A percentile compares a stretch with the other conserved stretches of the same genome.
phyloP scores from a whole-genome alignment of 805 yeast species.

The Allodekkera sacchari region DNA sequence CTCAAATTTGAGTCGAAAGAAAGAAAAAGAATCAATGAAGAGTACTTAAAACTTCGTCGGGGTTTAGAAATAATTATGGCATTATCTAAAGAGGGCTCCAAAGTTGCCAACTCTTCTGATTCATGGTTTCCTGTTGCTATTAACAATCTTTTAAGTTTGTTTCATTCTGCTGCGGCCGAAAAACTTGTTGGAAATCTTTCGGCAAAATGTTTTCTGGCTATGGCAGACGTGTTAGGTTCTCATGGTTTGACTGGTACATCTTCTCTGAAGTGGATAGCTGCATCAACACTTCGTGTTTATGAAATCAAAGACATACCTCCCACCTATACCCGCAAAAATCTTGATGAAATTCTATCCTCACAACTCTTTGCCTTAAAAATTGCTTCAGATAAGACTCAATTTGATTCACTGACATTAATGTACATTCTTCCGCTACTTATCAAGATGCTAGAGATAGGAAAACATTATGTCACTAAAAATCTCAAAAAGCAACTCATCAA shows the following conservation, averaged over 20 bases:
- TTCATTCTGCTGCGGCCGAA: conserved; percentile 26
- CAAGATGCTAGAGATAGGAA: conserved; percentile 61
- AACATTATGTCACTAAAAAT: conserved; percentile 42
- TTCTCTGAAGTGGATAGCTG: conserved; percentile 49
- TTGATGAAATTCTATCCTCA: conserved; percentile 49
- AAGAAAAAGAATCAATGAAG: conserved; percentile 35
- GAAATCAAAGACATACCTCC: conserved; percentile 38
- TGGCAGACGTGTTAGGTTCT: conserved; percentile 38
- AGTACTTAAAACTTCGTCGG: conserved; percentile 33
- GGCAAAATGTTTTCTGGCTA: conserved; percentile 40
- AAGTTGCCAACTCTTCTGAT: conserved; percentile 55
- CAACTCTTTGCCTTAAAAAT: conserved; percentile 71
- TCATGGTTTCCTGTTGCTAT: conserved; percentile 71
- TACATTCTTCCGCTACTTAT: conserved; percentile 71
- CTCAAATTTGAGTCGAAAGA: conserved; percentile 51
- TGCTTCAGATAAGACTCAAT: conserved; percentile 60
- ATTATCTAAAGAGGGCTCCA: conserved; percentile 40
- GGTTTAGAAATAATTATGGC: conserved; percentile 45
- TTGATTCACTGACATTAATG: conserved; percentile 60
- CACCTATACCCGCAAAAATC: conserved; percentile 40
- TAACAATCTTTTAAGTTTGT: conserved; percentile 35
- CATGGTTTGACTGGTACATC: conserved; percentile 41
- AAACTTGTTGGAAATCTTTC: conserved; percentile 31
- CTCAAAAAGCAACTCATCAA: conserved; percentile 38
- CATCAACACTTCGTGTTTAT: conserved; percentile 57